A percentile compares a stretch with the other conserved stretches of the same genome.
Evolutionary conservation across 805 yeast genomes (phyloP).

Genomic region (Sugiyamaella boreocaroliniensis): DNA sequence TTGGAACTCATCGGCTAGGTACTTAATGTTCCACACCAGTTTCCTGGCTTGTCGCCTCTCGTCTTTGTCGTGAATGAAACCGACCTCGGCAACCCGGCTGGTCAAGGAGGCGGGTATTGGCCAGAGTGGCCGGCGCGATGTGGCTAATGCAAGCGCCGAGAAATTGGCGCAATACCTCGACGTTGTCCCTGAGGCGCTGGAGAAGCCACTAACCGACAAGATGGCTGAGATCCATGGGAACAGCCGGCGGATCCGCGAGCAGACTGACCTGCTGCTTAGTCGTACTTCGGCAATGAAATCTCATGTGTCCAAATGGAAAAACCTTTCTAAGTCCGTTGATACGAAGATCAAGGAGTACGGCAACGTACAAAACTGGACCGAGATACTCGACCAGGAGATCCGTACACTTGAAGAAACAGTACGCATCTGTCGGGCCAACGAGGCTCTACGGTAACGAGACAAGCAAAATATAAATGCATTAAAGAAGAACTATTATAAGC

Average conservation of each 20-base stretch:
- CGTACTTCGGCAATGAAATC: slow-evolving; percentile 8
- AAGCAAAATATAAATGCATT: not conserved
- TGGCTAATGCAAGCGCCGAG: slow-evolving; percentile 12
- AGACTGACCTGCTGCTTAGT: slow-evolving; percentile 9
- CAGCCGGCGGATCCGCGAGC: slow-evolving; percentile 14
- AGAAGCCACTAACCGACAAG: slow-evolving; percentile 22
- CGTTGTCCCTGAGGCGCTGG: slow-evolving; percentile 17
- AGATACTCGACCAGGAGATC: slow-evolving; percentile 62
- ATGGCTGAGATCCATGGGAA: slow-evolving; percentile 21
- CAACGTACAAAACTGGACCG: slow-evolving; percentile 53
- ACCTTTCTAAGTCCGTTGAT: slow-evolving; percentile 9
- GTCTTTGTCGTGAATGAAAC: slow-evolving; percentile 12
- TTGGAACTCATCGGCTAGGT: not conserved
- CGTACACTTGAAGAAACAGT: slow-evolving; percentile 58
- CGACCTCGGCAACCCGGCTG: slow-evolving; percentile 16
- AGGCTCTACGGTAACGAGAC: not conserved
- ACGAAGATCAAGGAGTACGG: slow-evolving; percentile 27
- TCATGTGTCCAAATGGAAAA: slow-evolving; percentile 7
- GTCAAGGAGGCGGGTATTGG: slow-evolving; percentile 22
- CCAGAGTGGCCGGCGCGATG: slow-evolving; percentile 18
- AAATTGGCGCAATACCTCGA: slow-evolving; percentile 8
- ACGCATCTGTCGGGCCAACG: not conserved
- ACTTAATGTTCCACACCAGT: too few relatives aligned
- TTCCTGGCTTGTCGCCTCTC: not conserved
- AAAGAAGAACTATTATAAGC: not conserved